These are phyloP conservation scores for Purpureocillium lavendulum DNA, from an alignment of 2,329 filamentous ascomycete species.

Conservation along the genomic window DNA sequence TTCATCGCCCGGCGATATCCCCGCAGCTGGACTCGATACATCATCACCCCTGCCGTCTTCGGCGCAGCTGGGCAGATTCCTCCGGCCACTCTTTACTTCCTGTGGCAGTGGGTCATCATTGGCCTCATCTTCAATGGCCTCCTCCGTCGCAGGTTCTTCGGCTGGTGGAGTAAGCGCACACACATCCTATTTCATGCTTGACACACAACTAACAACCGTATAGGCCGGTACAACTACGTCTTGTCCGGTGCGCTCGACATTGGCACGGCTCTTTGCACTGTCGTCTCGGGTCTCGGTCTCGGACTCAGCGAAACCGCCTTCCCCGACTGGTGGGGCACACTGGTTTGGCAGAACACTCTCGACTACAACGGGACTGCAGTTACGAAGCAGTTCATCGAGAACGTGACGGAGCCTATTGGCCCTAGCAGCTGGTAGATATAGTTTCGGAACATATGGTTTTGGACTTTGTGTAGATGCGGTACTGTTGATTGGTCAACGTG, in stretches of 20 bases:
- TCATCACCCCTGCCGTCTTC: constrained; percentile 46
- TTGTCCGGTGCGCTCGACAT: constrained; percentile 50
- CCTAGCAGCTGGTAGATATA: constrained; percentile 17
- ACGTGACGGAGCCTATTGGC: constrained; percentile 18
- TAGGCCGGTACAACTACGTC: constrained; percentile 45
- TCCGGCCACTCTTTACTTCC: constrained; percentile 47
- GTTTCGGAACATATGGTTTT: no score
- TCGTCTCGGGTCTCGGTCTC: constrained; percentile 40
- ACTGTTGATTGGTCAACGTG: no score
- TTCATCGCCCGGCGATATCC: constrained; percentile 38
- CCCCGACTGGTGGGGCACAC: constrained; percentile 41
- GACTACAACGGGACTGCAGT: constrained; percentile 18
- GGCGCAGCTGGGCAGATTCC: constrained; percentile 41
- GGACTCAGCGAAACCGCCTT: constrained; percentile 34
- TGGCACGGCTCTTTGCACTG: constrained; percentile 48
- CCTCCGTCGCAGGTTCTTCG: constrained; percentile 39
- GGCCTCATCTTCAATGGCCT: constrained; percentile 47
- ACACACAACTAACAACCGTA: no score
- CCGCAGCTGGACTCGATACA: constrained; percentile 34
- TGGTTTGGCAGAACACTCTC: constrained; percentile 18
- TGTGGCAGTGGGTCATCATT: constrained; percentile 45
- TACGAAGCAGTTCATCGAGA: constrained; percentile 14
- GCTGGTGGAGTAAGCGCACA: constrained; percentile 43
- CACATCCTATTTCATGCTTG: no score
- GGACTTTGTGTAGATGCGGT: no score